Base-by-base conservation (phyloP, 1,284 basidiomycete species). In the Trametes pubescens region DNA sequence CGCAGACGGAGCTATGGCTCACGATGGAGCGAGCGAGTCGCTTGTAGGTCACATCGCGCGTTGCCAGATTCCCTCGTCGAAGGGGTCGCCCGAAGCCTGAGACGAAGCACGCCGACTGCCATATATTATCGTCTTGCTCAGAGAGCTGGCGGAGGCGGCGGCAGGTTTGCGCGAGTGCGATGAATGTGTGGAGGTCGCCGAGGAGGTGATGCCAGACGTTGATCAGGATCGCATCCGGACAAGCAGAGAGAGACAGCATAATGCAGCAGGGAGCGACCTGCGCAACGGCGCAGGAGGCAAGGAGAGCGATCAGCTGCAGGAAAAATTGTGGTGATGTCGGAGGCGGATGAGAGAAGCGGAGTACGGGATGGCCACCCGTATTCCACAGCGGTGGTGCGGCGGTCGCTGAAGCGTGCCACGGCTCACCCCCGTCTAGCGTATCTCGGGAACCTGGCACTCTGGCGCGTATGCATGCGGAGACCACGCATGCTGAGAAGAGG, bases 21-120 rank as follows among this genome's bases (percentile, higher is more conserved):
- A 72, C 71, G 62, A 76, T 65, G 21, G 71, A 37, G 46, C 53
- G 61, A 0, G 75, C 74, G n/a, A 77, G 55, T 26, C 63, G 57
- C 34, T 69, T 69, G 73, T 74, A 77, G 44, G 59, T 66, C 38
- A 70, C 54, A 2, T 52, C 55, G 35, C 51, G 48, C 24, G 26
- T 59, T 35, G 58, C 35, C 22, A 47, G 18, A 16, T 54, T 29
- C 14, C 51, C 61, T 40, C 72, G 68, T 14, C 70, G 67, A 43
- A 71, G 48, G 0, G 76, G 76, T n/a, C 74, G 57, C 24, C 76
- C 76, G 51, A 71, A 76, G 9, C 76, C 75, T 8, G 76, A 72
- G 46, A 56, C 57, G 51, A 72, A 72, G 60, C 75, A 76, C 1
- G 68, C 73, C 6, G 67, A 65, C 56, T 73, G 74, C 76, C 76